Evolutionary conservation across 257 asterid species (phyloP).

Genomic region (Solanum pinnatisectum): DNA sequence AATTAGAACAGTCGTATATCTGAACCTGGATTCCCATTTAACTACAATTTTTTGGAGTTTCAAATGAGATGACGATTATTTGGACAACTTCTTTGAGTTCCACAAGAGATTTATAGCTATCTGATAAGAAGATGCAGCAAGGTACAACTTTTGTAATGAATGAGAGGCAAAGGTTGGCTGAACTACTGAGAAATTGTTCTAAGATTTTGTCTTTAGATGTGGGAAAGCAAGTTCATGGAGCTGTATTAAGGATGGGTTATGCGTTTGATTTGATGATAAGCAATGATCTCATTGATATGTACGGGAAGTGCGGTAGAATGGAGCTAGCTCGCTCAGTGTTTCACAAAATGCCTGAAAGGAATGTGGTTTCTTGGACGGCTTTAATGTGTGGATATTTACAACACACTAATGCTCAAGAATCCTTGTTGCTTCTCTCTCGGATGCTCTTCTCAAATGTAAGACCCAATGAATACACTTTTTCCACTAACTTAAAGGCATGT

Average conservation of each 20-base stretch:
- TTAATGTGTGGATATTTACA: conserved; percentile 48
- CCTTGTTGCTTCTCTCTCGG: conserved; percentile 28
- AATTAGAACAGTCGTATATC: background rate
- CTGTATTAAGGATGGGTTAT: conserved; percentile 33
- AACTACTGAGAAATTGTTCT: conserved; percentile 38
- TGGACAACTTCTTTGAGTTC: background rate
- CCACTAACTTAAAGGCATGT: conserved; percentile 54
- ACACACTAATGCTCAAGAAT: conserved; percentile 17
- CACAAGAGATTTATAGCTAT: background rate
- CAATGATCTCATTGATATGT: conserved; percentile 40
- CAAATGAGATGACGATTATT: background rate
- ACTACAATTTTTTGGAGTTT: background rate
- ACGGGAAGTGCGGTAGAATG: conserved; percentile 41
- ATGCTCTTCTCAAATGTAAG: conserved; percentile 28
- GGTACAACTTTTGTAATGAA: conserved; percentile 12
- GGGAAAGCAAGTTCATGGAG: conserved; percentile 55
- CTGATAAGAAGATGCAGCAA: background rate
- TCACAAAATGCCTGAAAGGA: conserved; percentile 47
- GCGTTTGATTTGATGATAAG: conserved; percentile 33
- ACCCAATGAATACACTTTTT: conserved; percentile 49
- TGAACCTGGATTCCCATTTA: background rate
- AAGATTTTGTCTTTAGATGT: conserved; percentile 17
- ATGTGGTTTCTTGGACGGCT: conserved; percentile 58
- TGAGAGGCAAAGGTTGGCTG: conserved; percentile 34
- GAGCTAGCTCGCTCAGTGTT: conserved; percentile 30